Evolutionary conservation across 257 asterid species (phyloP), one percentile per base, ranked within the genome.

Genomic region (Euphrasia confusa): DNA sequence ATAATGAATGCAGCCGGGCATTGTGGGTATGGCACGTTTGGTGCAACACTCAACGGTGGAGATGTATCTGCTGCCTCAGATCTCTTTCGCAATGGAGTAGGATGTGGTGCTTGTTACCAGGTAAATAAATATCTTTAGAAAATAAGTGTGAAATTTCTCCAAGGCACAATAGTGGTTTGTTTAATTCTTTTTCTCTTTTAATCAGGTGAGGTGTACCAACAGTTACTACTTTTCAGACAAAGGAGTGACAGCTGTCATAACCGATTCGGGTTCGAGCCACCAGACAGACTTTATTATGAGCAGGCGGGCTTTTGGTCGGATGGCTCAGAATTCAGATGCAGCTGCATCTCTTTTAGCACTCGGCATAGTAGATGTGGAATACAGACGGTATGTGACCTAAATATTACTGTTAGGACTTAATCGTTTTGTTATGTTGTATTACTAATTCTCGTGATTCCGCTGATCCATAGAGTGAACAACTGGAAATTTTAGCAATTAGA

Each of bases 61-160:
- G 78, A 86, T 54, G 91, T 86, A 21, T 69, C 95, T 1, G 94
- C 97, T 28, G 95, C 84, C 63, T 89, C 95, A 26, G 82, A 83
- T 21, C 89, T 89, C 33, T 84, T 79, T 54, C 78, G 78, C 63
- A 80, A 74, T 67, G 97, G 97, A 30, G 68, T 81, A 42, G 97
- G 95, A 49, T 86, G 97, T 45, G 94, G 97, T 42, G 84, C 90
- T 50, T 89, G 95, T 78, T 86, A 89, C 71, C 83, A 89, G 88
- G 96, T 83, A 60, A 71, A 28, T 80, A 39, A 74, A 40, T 66
- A 64, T 60, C 24, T 33, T 4, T 4, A 18, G 7, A 18, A 26
- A 21, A 5, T 5, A 44, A n/a, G 8, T 37, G 3, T 37, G 12
- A 21, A n/a, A 9, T 9, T 35, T 14, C 26, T 54, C 42, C 50